phyloP scores from a whole-genome alignment of 129 eudicot genomes.

The Tagetes patula region DNA sequence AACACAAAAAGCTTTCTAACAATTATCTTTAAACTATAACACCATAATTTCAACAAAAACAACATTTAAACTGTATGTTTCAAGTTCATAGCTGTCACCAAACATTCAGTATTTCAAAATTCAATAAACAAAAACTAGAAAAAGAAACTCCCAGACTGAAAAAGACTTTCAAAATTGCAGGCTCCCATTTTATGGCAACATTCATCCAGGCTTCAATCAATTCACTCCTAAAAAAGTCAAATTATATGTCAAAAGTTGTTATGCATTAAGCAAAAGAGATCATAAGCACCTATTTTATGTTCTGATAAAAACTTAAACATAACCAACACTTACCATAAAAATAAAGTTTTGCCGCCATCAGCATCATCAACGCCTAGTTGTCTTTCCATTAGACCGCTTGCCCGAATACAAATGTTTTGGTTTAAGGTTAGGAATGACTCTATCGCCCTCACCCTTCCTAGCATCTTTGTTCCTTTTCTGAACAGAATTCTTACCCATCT shows the following conservation, averaged over 20 bases:
- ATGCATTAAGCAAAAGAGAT: neutral
- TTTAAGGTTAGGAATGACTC: conserved; percentile 68
- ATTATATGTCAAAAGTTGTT: neutral
- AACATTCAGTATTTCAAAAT: neutral
- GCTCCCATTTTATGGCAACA: conserved; percentile 1
- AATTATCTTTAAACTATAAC: neutral
- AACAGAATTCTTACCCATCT: conserved; percentile 48
- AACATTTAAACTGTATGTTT: neutral
- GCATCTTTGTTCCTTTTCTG: conserved; percentile 80
- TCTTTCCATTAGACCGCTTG: conserved; percentile 74
- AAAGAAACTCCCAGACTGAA: neutral
- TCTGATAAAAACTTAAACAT: neutral
- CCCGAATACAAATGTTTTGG: conserved; percentile 90
- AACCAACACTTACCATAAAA: conserved; percentile 7
- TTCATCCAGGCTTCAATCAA: neutral
- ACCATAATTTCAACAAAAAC: neutral
- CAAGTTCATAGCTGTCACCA: neutral
- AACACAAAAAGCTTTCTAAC: neutral
- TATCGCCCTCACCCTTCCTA: conserved; percentile 70
- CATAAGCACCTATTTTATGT: neutral
- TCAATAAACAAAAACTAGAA: neutral
- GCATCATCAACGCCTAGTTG: conserved; percentile 66
- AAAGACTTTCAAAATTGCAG: neutral
- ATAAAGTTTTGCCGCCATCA: neutral
- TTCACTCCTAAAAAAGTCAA: neutral